These are phyloP conservation scores for Penicillium manginii DNA, from an alignment of 495 filamentous ascomycete species.

Conservation along the genomic window DNA sequence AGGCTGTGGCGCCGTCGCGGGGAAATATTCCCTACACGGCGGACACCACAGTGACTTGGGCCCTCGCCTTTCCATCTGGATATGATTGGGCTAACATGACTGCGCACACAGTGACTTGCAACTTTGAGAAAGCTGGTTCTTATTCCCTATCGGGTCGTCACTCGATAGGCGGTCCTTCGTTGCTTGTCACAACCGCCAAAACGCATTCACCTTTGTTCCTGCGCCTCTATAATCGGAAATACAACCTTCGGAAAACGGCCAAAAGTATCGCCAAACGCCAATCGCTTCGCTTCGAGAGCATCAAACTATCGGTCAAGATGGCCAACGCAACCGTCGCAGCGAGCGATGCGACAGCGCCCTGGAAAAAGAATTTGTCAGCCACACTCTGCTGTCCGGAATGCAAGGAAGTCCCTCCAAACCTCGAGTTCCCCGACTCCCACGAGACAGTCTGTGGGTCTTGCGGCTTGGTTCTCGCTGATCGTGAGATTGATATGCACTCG, in stretches of 20 bases:
- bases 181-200: slow-evolving; percentile 51
- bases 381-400: slow-evolving; percentile 86
- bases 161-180: slow-evolving; percentile 7
- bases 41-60: slow-evolving; percentile 13
- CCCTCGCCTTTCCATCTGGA: slow-evolving; percentile 21
- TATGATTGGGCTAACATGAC: slow-evolving; percentile 37
- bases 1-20: slow-evolving; percentile 15
- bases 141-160: slow-evolving; percentile 5
- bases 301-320: slow-evolving; percentile 41
- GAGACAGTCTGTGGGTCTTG: slow-evolving; percentile 93
- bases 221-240: slow-evolving; percentile 52
- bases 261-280: slow-evolving; percentile 46
- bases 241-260: slow-evolving; percentile 46
- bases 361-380: slow-evolving; percentile 81
- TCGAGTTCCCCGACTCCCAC: slow-evolving; percentile 92
- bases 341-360: slow-evolving; percentile 42
- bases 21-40: slow-evolving; percentile 5
- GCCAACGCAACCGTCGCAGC: slow-evolving; percentile 31
- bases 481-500: slow-evolving; percentile 90
- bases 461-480: slow-evolving; percentile 86
- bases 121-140: slow-evolving; percentile 4
- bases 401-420: slow-evolving; percentile 84
- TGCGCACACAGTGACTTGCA: slow-evolving; percentile 24
- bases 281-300: slow-evolving; percentile 24
- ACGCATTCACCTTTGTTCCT: slow-evolving; percentile 69